Evolutionary conservation across 2,329 filamentous ascomycete genomes (phyloP), one percentile per base, ranked within the genome.

Genomic region (Dendryphion nanum): DNA sequence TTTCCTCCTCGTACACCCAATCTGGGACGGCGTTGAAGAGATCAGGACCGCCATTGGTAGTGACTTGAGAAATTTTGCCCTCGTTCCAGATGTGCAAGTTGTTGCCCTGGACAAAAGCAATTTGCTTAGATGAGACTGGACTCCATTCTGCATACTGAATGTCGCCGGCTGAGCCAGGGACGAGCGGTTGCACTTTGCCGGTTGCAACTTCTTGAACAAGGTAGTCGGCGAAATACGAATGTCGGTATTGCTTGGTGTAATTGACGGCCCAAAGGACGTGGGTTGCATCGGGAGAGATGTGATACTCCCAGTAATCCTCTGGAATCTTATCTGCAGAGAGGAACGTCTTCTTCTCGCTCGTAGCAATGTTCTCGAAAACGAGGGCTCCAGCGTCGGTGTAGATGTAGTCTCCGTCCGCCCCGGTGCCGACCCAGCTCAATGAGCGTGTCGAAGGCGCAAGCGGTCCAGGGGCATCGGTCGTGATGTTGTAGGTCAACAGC

Each of bases 191-290:
- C 1, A 74, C 67, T 38, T 74, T 59, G 17, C 79, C 79, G 0
- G 73, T 76, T n/a, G 69, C 70, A 8, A 83, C 74, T 45, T 85
- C 77, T 32, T 82, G 73, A 15, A 86, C 66, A 30, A 78, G 74
- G 59, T 86, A 86, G 56, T 85, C 75, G 21, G 82, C 77, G 55
- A 81, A 82, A 62, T 81, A 85, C 5, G 82, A 83, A 63, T 85
- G 68, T 2, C 83, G 78, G 53, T 86, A 85, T 57, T 83, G 76
- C 61, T 84, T 83, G 12, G 79, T 85, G 57, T 79, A 75, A 52
- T 86, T 85, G 37, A 78, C 73, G 1, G 81, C 72, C 65, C 82
- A 79, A 14, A 86, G 64, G 0, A 86, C 73, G 37, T 75, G 74
- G 16, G 72, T 73, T 5, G 76, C 69, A 51, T 83, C 79, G 2